A percentile compares a stretch with the other conserved stretches of the same genome.
phyloP scores from a whole-genome alignment of 2,329 filamentous ascomycete species.

The Talaromyces pinophilus region DNA sequence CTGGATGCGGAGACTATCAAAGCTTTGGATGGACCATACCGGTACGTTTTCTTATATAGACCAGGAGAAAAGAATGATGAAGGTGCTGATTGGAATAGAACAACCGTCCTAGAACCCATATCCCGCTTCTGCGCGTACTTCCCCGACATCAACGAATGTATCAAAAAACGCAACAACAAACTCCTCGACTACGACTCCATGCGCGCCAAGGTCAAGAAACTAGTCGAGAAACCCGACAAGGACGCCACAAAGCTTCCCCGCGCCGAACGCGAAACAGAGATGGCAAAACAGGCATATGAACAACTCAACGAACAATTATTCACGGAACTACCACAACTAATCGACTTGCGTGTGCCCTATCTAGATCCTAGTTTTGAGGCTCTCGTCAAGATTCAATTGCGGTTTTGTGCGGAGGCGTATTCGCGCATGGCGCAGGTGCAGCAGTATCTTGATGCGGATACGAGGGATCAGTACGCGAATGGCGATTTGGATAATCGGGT shows the following conservation, averaged over 20 bases:
- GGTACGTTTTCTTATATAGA: slow-evolving; percentile 48
- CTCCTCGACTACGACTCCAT: slow-evolving; percentile 97
- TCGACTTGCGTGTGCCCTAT: slow-evolving; percentile 94
- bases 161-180: slow-evolving; percentile 98
- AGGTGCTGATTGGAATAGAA: slow-evolving; percentile 49
- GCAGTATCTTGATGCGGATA: slow-evolving; percentile 94
- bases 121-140: slow-evolving; percentile 97
- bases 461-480: slow-evolving; percentile 91
- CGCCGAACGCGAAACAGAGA: slow-evolving; percentile 93
- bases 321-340: slow-evolving; percentile 88
- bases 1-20: slow-evolving; percentile 98
- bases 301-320: slow-evolving; percentile 96
- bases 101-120: slow-evolving; percentile 94
- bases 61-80: too few relatives aligned
- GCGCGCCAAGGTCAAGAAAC: slow-evolving; percentile 92
- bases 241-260: slow-evolving; percentile 94
- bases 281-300: slow-evolving; percentile 91
- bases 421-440: slow-evolving; percentile 98
- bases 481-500: slow-evolving; percentile 89
- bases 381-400: slow-evolving; percentile 94
- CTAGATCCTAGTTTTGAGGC: slow-evolving; percentile 97
- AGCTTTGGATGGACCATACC: slow-evolving; percentile 92
- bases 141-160: slow-evolving; percentile 97
- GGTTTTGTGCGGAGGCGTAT: slow-evolving; percentile 98
- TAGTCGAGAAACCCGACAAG: slow-evolving; percentile 98